Evolutionary conservation across 345 rosid genomes (phyloP).

Genomic region (Nephelium lappaceum): DNA sequence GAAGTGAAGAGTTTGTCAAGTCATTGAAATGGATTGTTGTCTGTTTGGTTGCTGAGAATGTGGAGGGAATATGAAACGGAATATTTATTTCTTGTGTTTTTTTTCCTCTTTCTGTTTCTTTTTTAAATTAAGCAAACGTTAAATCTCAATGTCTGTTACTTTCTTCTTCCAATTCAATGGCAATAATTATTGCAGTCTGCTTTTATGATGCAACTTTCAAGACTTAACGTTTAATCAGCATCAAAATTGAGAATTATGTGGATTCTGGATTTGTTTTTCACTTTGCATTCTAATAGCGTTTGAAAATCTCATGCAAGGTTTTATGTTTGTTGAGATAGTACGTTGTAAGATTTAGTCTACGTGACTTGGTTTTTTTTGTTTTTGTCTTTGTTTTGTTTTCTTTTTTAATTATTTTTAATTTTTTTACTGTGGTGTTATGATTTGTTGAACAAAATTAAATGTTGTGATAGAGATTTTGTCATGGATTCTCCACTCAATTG

Average conservation of each 20-base stretch:
- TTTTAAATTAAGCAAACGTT: not conserved
- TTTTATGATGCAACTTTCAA: not conserved
- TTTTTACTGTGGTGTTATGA: not conserved
- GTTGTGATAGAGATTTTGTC: not conserved
- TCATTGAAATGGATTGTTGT: not conserved
- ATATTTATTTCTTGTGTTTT: not conserved
- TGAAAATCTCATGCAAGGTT: not conserved
- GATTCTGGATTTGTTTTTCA: not conserved
- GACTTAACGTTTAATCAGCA: not conserved
- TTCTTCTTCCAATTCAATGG: not conserved
- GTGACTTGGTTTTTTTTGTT: not conserved
- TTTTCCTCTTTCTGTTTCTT: not conserved
- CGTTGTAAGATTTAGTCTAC: too few species aligned
- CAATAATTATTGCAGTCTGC: not conserved
- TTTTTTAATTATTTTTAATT: not conserved
- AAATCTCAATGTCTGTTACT: not conserved
- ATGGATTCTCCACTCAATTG: not conserved
- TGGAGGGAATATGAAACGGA: not conserved
- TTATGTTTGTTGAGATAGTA: not conserved
- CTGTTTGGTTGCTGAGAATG: conserved; percentile 10
- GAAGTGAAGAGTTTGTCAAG: not conserved
- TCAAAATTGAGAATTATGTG: not conserved
- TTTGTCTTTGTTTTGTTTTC: not conserved
- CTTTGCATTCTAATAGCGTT: not conserved
- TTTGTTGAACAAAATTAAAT: not conserved